Percentiles rank a stretch among this genome's conserved stretches.
These are phyloP conservation scores for Brassica napus DNA, from an alignment of 345 rosid species.

Conservation along the genomic window DNA sequence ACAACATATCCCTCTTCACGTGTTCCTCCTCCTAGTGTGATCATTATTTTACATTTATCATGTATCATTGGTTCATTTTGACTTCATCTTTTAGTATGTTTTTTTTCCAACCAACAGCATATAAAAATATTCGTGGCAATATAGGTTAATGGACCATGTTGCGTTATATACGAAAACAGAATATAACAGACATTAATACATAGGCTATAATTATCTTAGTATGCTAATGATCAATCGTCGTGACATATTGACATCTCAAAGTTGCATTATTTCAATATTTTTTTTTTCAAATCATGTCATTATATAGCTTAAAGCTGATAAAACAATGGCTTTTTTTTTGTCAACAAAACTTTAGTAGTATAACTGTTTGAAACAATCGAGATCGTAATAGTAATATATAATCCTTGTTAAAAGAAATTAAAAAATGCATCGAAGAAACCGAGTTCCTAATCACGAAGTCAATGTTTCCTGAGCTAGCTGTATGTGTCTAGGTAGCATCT, in stretches of 20 bases:
- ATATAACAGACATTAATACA: not conserved
- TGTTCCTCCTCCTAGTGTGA: not conserved
- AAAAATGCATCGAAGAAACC: conserved; percentile 14
- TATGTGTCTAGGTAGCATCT: conserved; percentile 8
- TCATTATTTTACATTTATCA: not conserved
- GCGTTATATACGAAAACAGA: not conserved
- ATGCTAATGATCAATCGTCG: not conserved
- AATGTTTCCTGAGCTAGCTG: conserved; percentile 28
- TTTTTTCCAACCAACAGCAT: not conserved
- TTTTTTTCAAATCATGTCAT: not conserved
- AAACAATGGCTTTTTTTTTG: too few relatives aligned
- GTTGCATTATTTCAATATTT: not conserved
- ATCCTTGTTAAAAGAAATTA: not conserved
- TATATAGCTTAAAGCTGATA: not conserved
- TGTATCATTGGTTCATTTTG: conserved; percentile 11
- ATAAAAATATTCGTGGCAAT: not conserved
- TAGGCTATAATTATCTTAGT: not conserved
- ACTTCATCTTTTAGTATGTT: not conserved
- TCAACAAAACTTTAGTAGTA: too few relatives aligned
- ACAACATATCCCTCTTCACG: conserved; percentile 29
- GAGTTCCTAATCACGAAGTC: conserved; percentile 28
- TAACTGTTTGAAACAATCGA: too few relatives aligned
- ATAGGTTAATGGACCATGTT: not conserved
- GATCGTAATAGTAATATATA: too few relatives aligned
- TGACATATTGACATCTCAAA: not conserved